These are phyloP conservation scores for Talinum fruticosum DNA, from an alignment of 148 eudicot genomes.

Conservation along the genomic window DNA sequence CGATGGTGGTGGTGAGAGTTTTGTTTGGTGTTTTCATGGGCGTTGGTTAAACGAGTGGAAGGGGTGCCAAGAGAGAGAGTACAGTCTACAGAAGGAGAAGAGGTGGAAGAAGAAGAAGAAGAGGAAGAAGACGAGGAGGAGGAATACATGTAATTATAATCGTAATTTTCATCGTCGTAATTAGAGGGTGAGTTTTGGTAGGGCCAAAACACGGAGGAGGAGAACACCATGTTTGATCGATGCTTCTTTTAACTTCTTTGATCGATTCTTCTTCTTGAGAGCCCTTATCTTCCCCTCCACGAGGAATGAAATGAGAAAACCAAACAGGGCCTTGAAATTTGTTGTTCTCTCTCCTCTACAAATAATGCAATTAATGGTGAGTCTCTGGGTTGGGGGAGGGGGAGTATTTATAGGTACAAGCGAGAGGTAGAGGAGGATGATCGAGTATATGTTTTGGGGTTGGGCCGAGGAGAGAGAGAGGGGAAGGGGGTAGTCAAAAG, in stretches of 20 bases:
- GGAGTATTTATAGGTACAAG: conserved; percentile 27
- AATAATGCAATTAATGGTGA: not conserved
- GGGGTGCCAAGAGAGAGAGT: conserved; percentile 93
- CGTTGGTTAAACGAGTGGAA: conserved; percentile 47
- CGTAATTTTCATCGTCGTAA: conserved; percentile 15
- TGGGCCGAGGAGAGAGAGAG: not conserved
- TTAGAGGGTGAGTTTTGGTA: conserved; percentile 25
- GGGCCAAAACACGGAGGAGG: conserved; percentile 40
- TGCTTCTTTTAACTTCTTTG: not conserved
- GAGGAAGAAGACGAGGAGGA: conserved; percentile 23
- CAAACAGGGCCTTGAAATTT: not conserved
- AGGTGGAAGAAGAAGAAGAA: conserved; percentile 28
- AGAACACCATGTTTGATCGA: conserved; percentile 29
- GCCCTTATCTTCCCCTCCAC: not conserved
- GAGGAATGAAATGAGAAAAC: not conserved
- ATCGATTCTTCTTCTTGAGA: not conserved
- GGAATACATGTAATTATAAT: conserved; percentile 27
- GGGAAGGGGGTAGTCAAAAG: conserved; percentile 47
- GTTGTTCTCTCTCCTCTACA: too few species aligned
- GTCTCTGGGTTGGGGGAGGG: not conserved
- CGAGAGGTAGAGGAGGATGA: not conserved
- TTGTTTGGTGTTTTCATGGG: conserved; percentile 4
- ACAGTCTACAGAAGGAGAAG: conserved; percentile 67
- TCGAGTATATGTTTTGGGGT: not conserved
- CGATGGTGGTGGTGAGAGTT: conserved; percentile 25